phyloP scores from a whole-genome alignment of 2,329 filamentous ascomycete genomes.

The Myotisia sp. region DNA sequence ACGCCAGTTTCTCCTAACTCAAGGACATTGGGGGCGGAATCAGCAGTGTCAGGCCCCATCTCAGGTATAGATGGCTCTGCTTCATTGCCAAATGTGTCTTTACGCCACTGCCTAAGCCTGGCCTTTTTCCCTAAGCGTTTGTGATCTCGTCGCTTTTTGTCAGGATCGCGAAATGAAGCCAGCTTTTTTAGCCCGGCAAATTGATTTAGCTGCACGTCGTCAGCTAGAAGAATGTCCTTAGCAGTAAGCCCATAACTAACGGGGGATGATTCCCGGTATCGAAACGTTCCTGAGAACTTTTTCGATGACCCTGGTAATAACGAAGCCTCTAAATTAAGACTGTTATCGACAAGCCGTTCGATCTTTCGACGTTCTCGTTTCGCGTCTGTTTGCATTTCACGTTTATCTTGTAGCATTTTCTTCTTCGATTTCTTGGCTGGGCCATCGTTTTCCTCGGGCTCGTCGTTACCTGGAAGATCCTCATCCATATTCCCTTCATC shows the following conservation, averaged over 20 bases:
- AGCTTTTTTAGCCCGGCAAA: conserved; percentile 92
- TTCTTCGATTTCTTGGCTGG: conserved; percentile 26
- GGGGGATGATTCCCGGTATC: conserved; percentile 88
- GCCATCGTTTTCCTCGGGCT: conserved; percentile 25
- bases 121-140: conserved; percentile 89
- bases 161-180: conserved; percentile 70
- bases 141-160: conserved; percentile 79
- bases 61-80: conserved; percentile 31
- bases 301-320: conserved; percentile 41
- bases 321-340: conserved; percentile 58
- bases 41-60: conserved; percentile 9
- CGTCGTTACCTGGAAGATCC: conserved; percentile 41
- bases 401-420: conserved; percentile 35
- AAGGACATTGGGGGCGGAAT: not conserved
- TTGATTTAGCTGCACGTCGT: conserved; percentile 72
- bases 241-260: conserved; percentile 78
- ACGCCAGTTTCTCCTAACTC: conserved; percentile 16
- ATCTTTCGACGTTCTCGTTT: conserved; percentile 70
- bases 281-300: conserved; percentile 49
- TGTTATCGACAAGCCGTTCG: conserved; percentile 71
- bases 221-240: conserved; percentile 80
- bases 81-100: conserved; percentile 50
- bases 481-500: conserved; percentile 47
- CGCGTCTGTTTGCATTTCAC: conserved; percentile 54
- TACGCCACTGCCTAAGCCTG: conserved; percentile 70